Base-by-base conservation (phyloP, 192 early-diverging fungal species). In the Backusella parvicylindrica region DNA sequence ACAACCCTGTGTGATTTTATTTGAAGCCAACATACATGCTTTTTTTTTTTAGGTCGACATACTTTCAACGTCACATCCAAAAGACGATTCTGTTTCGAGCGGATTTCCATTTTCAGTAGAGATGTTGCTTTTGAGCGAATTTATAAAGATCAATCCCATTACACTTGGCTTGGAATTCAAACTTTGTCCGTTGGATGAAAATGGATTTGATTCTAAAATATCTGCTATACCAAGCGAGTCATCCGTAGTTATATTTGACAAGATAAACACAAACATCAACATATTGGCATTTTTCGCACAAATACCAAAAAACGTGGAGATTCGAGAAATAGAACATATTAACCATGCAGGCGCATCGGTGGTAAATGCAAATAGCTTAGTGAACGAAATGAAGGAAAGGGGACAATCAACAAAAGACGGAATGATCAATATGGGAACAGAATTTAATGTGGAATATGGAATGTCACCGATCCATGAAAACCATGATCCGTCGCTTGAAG, bases 271-370 rank as follows among this genome's bases (percentile, higher is more conserved):
- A 70, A 70, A 43, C 7, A 70, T 70, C 12, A 38, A 70, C 16
- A 70, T 70, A 30, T 4, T 70, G 16, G 68, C 68, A 26, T 70
- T 43, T 28, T 70, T 70, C 13, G 28, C 68, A 31, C 68, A 70
- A 32, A 70, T 70, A 30, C 40, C 68, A 47, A 70, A 38, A 47
- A 70, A 70, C 4, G 53, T 60, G 23, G 53, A 60, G 12, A 11
- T 4, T 26, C 53, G 41, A 30, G 26, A 38, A 70, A 9, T 70
- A 30, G 23, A 47, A 47, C 38, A 70, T 8, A 41, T 70, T 23
- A 70, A 70, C 12, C 68, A 70, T 15, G 68, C 68, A 43, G 68
- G 68, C 7, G 41, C 41, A 41, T 28, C 68, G 16, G 37, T 47
- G 6, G 28, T 70, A 26, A n/a, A 70, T 41, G 68, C 38, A 43